Percentiles rank a stretch among this genome's conserved stretches.
phyloP scores from a whole-genome alignment of 257 asterid genomes.

The Solanum pennellii region DNA sequence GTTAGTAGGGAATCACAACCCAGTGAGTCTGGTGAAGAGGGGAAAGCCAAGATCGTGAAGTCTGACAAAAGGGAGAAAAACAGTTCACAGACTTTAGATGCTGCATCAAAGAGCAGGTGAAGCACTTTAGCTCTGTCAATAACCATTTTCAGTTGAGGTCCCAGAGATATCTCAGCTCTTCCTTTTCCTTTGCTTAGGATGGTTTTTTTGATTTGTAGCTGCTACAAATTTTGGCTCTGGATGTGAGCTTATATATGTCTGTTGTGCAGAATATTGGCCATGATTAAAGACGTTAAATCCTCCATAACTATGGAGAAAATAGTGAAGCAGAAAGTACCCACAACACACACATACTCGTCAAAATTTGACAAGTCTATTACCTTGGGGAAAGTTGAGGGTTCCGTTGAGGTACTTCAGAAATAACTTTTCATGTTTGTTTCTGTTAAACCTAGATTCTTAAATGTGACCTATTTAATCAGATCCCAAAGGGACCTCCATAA shows the following conservation, averaged over 20 bases:
- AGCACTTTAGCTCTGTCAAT: not conserved
- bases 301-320: constrained; percentile 37
- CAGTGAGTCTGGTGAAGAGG: constrained; percentile 10
- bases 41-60: constrained; percentile 21
- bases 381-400: constrained; percentile 68
- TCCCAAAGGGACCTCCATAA: not conserved
- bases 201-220: not conserved
- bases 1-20: constrained; percentile 19
- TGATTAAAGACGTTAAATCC: constrained; percentile 48
- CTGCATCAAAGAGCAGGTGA: constrained; percentile 54
- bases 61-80: constrained; percentile 18
- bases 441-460: not conserved
- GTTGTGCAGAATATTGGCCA: constrained; percentile 40
- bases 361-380: constrained; percentile 43
- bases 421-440: not conserved
- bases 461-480: not conserved
- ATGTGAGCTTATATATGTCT: not conserved
- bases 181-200: not conserved
- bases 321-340: constrained; percentile 30
- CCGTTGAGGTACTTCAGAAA: constrained; percentile 47
- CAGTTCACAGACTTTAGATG: constrained; percentile 30
- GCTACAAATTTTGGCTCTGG: not conserved
- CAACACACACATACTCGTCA: constrained; percentile 31
- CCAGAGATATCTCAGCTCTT: not conserved
- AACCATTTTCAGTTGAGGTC: not conserved